A percentile compares a stretch with the other conserved stretches of the same genome.
phyloP scores from a whole-genome alignment of 2,329 filamentous ascomycete genomes.

The Venturia aucupariae region DNA sequence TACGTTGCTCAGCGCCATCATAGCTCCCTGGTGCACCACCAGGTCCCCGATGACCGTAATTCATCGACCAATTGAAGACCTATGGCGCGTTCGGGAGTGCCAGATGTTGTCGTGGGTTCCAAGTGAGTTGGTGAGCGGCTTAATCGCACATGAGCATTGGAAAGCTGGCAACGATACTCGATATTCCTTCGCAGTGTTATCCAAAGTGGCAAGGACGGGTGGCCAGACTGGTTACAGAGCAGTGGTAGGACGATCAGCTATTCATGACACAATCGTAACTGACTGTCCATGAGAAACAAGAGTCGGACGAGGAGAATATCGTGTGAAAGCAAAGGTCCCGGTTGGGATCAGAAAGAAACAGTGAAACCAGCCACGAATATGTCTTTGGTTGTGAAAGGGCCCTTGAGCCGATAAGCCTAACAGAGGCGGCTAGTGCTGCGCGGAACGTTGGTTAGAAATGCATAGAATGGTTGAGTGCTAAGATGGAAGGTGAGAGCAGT shows the following conservation, averaged over 20 bases:
- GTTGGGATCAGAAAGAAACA: constrained; percentile 2
- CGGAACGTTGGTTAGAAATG: background rate
- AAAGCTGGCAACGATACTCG: background rate
- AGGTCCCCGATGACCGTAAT: background rate
- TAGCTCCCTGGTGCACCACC: background rate
- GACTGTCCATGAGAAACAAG: background rate
- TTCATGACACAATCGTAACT: background rate
- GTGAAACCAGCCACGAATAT: background rate
- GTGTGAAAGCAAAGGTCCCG: background rate
- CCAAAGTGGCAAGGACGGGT: background rate
- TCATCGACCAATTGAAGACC: background rate
- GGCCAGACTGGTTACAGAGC: background rate
- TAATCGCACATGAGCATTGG: background rate
- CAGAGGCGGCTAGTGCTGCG: background rate
- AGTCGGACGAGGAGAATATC: background rate
- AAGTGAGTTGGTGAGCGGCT: background rate
- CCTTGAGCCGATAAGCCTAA: background rate
- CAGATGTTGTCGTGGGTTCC: background rate
- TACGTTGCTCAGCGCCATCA: background rate
- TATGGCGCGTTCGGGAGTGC: background rate
- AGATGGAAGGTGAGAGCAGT: background rate
- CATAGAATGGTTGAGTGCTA: background rate
- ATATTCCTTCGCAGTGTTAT: background rate
- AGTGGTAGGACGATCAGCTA: background rate
- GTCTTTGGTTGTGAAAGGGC: background rate